Evolutionary conservation across 208 protist species (phyloP).

Genomic region (Eutreptiella sp.): DNA sequence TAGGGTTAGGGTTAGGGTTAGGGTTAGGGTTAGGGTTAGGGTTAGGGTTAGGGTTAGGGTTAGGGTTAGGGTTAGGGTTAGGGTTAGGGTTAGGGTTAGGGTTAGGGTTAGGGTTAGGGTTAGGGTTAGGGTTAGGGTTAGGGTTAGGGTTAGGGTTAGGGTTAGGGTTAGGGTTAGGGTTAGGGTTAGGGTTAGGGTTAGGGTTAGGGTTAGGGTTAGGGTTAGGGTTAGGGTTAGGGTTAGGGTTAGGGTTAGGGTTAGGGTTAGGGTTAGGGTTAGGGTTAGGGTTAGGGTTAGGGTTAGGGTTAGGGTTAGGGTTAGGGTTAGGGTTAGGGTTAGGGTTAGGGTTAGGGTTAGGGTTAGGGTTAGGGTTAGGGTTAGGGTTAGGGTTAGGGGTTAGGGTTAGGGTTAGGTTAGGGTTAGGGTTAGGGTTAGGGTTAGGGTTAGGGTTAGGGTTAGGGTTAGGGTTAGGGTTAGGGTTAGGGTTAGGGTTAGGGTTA

Average conservation of each 20-base stretch:
- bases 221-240: slow-evolving; percentile 29
- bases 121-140: slow-evolving; percentile 22
- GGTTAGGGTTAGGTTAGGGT: no score
- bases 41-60: slow-evolving; percentile 18
- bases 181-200: slow-evolving; percentile 25
- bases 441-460: not conserved
- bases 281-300: slow-evolving; percentile 30
- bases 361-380: not conserved
- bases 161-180: slow-evolving; percentile 20
- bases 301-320: slow-evolving; percentile 30
- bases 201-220: slow-evolving; percentile 32
- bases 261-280: slow-evolving; percentile 32
- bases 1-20: slow-evolving; percentile 21
- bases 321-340: slow-evolving; percentile 27
- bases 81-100: slow-evolving; percentile 6
- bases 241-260: slow-evolving; percentile 31
- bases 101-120: slow-evolving; percentile 7
- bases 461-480: not conserved
- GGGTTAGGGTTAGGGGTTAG: no score
- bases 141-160: slow-evolving; percentile 24
- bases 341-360: not conserved
- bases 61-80: slow-evolving; percentile 16
- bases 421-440: not conserved
- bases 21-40: slow-evolving; percentile 22
- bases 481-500: not conserved